Evolutionary conservation across 192 early-diverging fungal genomes (phyloP), one percentile per base, ranked within the genome.

Genomic region (Coemansia sp.): DNA sequence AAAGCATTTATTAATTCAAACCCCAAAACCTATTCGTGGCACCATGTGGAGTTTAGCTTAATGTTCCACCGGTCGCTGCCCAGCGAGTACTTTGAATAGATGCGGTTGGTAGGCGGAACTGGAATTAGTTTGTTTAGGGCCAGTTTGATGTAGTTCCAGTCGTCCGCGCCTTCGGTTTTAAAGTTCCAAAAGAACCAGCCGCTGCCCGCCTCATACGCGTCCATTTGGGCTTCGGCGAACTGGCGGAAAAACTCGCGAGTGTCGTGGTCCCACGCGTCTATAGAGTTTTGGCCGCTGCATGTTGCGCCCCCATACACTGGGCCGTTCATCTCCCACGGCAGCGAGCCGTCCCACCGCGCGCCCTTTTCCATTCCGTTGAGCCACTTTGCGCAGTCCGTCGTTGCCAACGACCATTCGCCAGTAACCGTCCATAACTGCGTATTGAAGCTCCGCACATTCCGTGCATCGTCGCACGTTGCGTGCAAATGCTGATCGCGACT

Each of bases 171-270:
- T 28, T 90, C 87, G 0, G 89, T 86, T 70, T 89, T 90, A 63
- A 87, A 90, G 61, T 86, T 89, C 89, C 89, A 90, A 37, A 84
- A 90, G 63, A 86, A 86, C 87, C 89, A 90, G 0, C 87, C 89
- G 50, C 81, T 68, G 10, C 85, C 79, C n/a, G 61, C 63, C 64
- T 89, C 87, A 57, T 85, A 91, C 0, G 89, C 83, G 61, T 88
- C 86, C 68, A 89, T 79, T 52, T 91, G 89, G 0, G 83, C 77
- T 40, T 81, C 77, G 61, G 85, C 79, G 66, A 87, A 89, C 53
- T 83, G 71, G 3, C 66, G 66, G 10, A 86, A 63, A 53, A 88
- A 88, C 2, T 51, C 56, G 7, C 84, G 84, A 36, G 86, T 85
- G 3, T 73, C 57, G 11, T 67, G 14, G 21, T 64, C 70, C 70